phyloP scores from a whole-genome alignment of 805 yeast genomes.

The Maudiozyma turicensis region DNA sequence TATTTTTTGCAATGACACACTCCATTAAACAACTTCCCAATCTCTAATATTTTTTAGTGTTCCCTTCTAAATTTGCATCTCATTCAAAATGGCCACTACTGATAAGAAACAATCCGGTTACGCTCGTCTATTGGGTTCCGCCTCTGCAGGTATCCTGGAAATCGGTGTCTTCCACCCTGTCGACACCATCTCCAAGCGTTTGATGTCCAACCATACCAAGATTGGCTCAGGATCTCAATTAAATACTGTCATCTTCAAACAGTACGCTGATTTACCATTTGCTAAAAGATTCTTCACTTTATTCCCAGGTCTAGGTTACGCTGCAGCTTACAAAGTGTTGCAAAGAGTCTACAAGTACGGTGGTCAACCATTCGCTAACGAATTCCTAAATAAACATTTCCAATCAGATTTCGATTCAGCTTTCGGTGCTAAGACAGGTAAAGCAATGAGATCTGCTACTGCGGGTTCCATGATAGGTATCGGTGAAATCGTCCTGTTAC shows the following conservation, averaged over 20 bases:
- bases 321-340: conserved; percentile 90
- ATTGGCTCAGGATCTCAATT: conserved; percentile 56
- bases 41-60: no score
- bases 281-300: conserved; percentile 67
- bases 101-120: conserved; percentile 78
- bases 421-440: conserved; percentile 92
- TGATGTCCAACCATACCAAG: conserved; percentile 72
- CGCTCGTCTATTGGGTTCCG: conserved; percentile 92
- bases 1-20: no score
- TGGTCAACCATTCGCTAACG: conserved; percentile 98
- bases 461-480: conserved; percentile 97
- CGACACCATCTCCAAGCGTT: conserved; percentile 93
- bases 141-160: conserved; percentile 95
- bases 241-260: conserved; percentile 79
- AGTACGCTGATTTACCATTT: conserved; percentile 62
- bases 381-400: conserved; percentile 70
- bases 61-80: neutral
- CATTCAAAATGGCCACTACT: conserved; percentile 11
- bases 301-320: conserved; percentile 97
- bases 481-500: conserved; percentile 92
- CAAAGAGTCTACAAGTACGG: conserved; percentile 98
- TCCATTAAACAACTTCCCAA: no score
- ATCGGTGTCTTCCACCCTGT: conserved; percentile 97
- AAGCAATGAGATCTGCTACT: conserved; percentile 92
- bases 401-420: conserved; percentile 56